Evolutionary conservation across 441 rosid genomes (phyloP).

Genomic region (Corymbia calophylla): DNA sequence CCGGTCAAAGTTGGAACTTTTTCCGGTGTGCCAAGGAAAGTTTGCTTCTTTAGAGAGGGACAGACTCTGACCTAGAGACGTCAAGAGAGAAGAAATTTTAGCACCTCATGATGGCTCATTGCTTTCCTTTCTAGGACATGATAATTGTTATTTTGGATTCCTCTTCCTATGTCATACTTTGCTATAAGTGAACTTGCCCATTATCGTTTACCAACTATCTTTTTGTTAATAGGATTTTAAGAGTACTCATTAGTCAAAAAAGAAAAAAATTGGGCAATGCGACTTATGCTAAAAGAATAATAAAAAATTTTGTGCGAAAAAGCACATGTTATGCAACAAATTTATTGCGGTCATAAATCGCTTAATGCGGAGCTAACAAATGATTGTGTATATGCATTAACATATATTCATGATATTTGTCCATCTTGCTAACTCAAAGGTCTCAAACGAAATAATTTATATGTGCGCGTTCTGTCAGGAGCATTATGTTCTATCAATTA

Average conservation of each 20-base stretch:
- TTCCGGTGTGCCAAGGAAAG: neutral
- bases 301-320: no score
- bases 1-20: neutral
- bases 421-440: neutral
- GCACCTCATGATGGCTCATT: neutral
- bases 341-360: neutral
- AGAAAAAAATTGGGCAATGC: no score
- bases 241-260: neutral
- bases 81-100: neutral
- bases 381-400: neutral
- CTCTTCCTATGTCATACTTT: neutral
- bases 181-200: neutral
- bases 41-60: neutral
- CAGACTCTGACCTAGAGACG: neutral
- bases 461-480: neutral
- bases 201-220: neutral
- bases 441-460: neutral
- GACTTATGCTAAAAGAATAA: neutral
- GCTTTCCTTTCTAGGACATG: neutral
- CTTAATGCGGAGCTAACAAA: neutral
- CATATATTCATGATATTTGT: neutral
- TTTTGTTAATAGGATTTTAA: neutral
- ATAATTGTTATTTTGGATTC: neutral
- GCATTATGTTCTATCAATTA: neutral
- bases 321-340: neutral